Evolutionary conservation across 148 eudicot species (phyloP).

Genomic region (Rhododendron vialii): DNA sequence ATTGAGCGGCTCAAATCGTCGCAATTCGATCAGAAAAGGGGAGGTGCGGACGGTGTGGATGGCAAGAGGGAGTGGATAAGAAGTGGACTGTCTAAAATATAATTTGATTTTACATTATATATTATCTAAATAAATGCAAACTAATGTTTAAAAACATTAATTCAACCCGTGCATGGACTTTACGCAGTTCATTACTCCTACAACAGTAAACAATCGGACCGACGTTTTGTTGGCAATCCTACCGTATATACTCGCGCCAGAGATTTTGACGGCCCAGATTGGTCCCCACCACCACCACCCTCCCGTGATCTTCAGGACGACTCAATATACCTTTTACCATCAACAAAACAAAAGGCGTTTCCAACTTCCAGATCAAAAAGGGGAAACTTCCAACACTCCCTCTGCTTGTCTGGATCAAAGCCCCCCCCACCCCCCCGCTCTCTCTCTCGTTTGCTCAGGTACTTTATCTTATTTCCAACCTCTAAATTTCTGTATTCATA

Average conservation of each 20-base stretch:
- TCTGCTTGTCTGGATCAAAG: not conserved
- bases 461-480: not conserved
- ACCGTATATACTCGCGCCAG: not conserved
- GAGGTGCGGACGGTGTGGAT: too few relatives aligned
- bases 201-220: not conserved
- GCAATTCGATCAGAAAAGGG: too few relatives aligned
- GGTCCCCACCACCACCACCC: not conserved
- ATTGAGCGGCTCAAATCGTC: too few relatives aligned
- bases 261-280: not conserved
- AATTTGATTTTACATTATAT: too few relatives aligned
- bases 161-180: too few relatives aligned
- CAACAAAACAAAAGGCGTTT: not conserved
- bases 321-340: not conserved
- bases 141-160: too few relatives aligned
- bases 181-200: too few relatives aligned
- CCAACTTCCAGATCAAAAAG: not conserved
- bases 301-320: not conserved
- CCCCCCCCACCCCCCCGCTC: not conserved
- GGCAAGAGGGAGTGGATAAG: too few relatives aligned
- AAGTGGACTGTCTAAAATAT: too few relatives aligned
- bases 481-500: not conserved
- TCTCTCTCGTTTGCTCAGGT: slow-evolving; percentile 28
- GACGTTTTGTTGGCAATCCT: not conserved
- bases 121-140: too few relatives aligned
- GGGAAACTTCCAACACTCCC: not conserved